Base-by-base conservation (phyloP, 441 rosid species). In the Syzygium syzygioides region DNA sequence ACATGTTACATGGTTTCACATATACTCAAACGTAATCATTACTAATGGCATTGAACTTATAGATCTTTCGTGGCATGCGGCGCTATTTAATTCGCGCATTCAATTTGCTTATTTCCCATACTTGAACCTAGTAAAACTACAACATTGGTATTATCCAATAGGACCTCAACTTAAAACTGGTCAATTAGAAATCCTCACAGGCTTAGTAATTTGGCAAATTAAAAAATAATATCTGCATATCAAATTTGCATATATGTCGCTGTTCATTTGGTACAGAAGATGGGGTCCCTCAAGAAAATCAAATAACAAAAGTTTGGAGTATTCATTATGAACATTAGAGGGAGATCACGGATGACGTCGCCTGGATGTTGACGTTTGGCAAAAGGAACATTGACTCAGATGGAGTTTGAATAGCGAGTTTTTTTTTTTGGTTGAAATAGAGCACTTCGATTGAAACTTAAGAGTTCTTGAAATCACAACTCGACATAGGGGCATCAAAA, bases 81-180 rank as follows among this genome's bases (percentile, higher is more conserved):
- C 15, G 8, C 14, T 34, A n/a, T 37, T 37, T 71, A 19, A 71
- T 20, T 37, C 26, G 15, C 8, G 4, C 12, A 13, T 10, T 37
- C 17, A 1, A 71, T 28, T 15, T 1, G 1, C 17, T 7, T 71
- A 15, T 37, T 2, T 1, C 0, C 9, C 1, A 37, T 0, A 25
- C 48, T 45, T 7, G 48, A 45, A 30, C 30, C 19, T 64, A 64
- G 71, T 32, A 64, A 7, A 64, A 64, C 20, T 18, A 64, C 71
- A 30, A 64, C 71, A 30, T 64, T 30, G 20, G 20, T 30, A 37
- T 28, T 37, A 71, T 12, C 1, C 1, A 19, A 71, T 37, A 37
- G 2, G 14, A 71, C 3, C n/a, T 37, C 1, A 25, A 20, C 80
- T 71, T 37, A 71, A 1, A 71, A 1, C 9, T 71, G 50, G 9